A percentile compares a stretch with the other conserved stretches of the same genome.
These are phyloP conservation scores for Kodamaea ohmeri DNA, from an alignment of 1,139 yeast genomes.

Conservation along the genomic window DNA sequence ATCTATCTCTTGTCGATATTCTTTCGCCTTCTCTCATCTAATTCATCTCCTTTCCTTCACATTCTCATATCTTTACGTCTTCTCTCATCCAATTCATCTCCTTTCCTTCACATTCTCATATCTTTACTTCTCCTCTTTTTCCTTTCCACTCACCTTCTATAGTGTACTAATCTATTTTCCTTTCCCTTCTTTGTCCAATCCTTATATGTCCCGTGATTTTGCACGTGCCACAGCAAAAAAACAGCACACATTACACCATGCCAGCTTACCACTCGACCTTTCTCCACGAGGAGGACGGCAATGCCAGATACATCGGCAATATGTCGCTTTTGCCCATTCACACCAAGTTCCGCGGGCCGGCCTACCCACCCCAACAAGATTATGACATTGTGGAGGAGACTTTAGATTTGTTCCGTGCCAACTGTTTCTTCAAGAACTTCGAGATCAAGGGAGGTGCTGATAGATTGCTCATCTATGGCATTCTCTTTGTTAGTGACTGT, in stretches of 20 bases:
- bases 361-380: constrained; percentile 76
- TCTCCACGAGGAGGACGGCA: constrained; percentile 56
- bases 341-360: constrained; percentile 86
- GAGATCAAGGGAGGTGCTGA: constrained; percentile 97
- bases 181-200: too few relatives aligned
- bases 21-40: too few relatives aligned
- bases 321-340: constrained; percentile 78
- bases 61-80: too few relatives aligned
- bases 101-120: too few relatives aligned
- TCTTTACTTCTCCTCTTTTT: too few relatives aligned
- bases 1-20: too few relatives aligned
- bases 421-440: constrained; percentile 92
- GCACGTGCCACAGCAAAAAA: background rate
- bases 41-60: too few relatives aligned
- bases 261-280: constrained; percentile 94
- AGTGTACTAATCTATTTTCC: background rate
- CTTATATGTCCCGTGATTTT: too few relatives aligned
- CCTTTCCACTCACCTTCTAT: background rate
- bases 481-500: constrained; percentile 83
- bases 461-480: constrained; percentile 94
- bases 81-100: too few relatives aligned
- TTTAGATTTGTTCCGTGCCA: constrained; percentile 89
- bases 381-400: constrained; percentile 92
- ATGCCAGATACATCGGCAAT: constrained; percentile 52
- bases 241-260: constrained; percentile 22